Evolutionary conservation across 192 early-diverging fungal species (phyloP).

Genomic region (Chytriomyces sp.): DNA sequence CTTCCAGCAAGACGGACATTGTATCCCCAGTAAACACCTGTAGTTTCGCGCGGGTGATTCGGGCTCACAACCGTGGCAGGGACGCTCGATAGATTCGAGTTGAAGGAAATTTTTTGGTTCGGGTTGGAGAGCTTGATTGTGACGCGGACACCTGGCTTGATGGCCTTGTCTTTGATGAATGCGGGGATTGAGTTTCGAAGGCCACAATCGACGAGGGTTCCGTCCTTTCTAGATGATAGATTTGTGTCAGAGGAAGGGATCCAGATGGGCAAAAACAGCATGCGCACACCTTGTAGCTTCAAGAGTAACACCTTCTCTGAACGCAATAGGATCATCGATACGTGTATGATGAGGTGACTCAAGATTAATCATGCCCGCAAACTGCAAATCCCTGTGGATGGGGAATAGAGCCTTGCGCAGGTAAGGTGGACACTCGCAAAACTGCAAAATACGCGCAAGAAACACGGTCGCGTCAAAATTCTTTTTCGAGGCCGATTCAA

Average conservation of each 20-base stretch:
- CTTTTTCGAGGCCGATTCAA: constrained; percentile 44
- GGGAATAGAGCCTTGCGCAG: constrained; percentile 71
- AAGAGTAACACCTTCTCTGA: constrained; percentile 67
- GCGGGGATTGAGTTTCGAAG: constrained; percentile 54
- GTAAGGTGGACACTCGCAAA: constrained; percentile 74
- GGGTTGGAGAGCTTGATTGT: constrained; percentile 53
- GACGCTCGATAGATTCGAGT: constrained; percentile 43
- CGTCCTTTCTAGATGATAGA: constrained; percentile 13
- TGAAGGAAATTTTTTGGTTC: background rate
- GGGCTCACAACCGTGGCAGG: constrained; percentile 64
- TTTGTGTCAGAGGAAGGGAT: background rate
- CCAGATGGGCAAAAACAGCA: background rate
- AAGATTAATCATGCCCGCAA: constrained; percentile 67
- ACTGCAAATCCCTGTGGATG: constrained; percentile 67
- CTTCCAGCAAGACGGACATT: constrained; percentile 63
- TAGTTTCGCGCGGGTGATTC: constrained; percentile 61
- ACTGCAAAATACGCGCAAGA: constrained; percentile 68
- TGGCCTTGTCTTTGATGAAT: constrained; percentile 46
- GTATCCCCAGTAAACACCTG: constrained; percentile 75
- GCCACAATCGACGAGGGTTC: constrained; percentile 60
- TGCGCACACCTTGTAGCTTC: constrained; percentile 10
- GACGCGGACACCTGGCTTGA: constrained; percentile 65
- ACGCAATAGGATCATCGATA: constrained; percentile 62
- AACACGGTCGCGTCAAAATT: constrained; percentile 64
- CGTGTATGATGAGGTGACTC: constrained; percentile 72